These are phyloP conservation scores for Oryza rufipogon DNA, from an alignment of 176 grass and related monocot genomes.

Conservation along the genomic window DNA sequence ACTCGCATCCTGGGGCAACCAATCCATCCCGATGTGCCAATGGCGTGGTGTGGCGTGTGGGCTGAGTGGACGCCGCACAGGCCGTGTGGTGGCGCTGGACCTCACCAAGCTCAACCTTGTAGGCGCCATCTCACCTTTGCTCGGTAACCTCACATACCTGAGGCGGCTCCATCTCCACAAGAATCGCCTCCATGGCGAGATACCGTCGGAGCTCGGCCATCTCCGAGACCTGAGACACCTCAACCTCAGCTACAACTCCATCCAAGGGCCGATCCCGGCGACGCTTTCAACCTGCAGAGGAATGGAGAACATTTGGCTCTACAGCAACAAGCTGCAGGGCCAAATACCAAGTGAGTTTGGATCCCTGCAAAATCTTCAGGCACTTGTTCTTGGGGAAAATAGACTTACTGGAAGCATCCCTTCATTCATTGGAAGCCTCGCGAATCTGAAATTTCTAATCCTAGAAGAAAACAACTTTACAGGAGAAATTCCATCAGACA, in stretches of 20 bases:
- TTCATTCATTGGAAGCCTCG: too few species aligned
- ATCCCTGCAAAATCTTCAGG: too few species aligned
- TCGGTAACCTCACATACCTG: conserved; percentile 34
- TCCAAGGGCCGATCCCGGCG: not conserved
- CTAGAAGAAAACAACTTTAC: too few species aligned
- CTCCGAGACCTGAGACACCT: conserved; percentile 14
- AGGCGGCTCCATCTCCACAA: not conserved
- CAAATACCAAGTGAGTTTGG: too few species aligned
- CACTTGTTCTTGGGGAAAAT: too few species aligned
- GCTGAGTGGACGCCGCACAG: not conserved
- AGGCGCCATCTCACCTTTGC: not conserved
- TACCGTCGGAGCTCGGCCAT: conserved; percentile 15
- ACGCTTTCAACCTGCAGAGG: not conserved
- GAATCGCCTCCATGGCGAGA: not conserved
- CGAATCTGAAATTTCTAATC: too few species aligned
- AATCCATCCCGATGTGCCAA: too few species aligned
- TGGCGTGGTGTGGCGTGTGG: not conserved
- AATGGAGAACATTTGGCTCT: too few species aligned
- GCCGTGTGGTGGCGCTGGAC: conserved; percentile 21
- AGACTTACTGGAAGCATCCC: too few species aligned
- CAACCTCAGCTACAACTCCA: not conserved
- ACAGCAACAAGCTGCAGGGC: too few species aligned
- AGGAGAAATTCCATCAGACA: too few species aligned
- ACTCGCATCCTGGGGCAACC: too few species aligned
- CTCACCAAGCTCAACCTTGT: not conserved